Percentiles rank a stretch among this genome's conserved stretches.
Conservation (phyloP, 163 green algal genomes). For the Trebouxiophyceae sp. region DNA sequence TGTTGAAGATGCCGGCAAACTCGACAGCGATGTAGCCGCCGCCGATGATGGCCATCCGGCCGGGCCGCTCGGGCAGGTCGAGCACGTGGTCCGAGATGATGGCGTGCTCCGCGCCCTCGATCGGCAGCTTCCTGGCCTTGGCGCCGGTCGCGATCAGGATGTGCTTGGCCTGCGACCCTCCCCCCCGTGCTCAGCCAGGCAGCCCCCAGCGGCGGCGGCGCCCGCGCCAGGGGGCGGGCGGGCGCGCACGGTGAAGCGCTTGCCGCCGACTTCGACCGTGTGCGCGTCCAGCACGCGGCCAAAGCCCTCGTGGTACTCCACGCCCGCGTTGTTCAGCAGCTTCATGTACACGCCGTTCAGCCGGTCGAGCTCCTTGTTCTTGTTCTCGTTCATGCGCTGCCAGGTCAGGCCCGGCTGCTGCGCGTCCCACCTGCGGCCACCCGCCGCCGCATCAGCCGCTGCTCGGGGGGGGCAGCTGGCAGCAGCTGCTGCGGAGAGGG, state of each 20-base stretch:
- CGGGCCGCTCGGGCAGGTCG: constrained; percentile 38
- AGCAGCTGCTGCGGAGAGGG: background rate
- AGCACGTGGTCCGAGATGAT: constrained; percentile 85
- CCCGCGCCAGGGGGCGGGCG: background rate
- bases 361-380: constrained; percentile 76
- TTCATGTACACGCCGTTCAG: constrained; percentile 88
- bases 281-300: constrained; percentile 74
- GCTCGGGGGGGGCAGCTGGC: constrained; percentile 84
- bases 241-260: constrained; percentile 19
- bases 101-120: constrained; percentile 33
- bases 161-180: constrained; percentile 33
- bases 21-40: constrained; percentile 85
- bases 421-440: constrained; percentile 17
- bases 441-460: constrained; percentile 58
- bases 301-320: constrained; percentile 65
- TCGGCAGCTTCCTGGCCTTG: constrained; percentile 32
- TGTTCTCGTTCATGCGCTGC: constrained; percentile 70
- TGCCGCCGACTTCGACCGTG: constrained; percentile 77
- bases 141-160: constrained; percentile 69
- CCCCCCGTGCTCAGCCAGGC: constrained; percentile 17
- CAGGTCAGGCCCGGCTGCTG: constrained; percentile 38
- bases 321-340: constrained; percentile 72
- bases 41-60: constrained; percentile 44
- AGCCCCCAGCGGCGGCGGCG: background rate
- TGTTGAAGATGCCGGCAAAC: constrained; percentile 82